Base-by-base conservation (phyloP, 371 early-diverging fungal species). In the Circinella umbellata region DNA sequence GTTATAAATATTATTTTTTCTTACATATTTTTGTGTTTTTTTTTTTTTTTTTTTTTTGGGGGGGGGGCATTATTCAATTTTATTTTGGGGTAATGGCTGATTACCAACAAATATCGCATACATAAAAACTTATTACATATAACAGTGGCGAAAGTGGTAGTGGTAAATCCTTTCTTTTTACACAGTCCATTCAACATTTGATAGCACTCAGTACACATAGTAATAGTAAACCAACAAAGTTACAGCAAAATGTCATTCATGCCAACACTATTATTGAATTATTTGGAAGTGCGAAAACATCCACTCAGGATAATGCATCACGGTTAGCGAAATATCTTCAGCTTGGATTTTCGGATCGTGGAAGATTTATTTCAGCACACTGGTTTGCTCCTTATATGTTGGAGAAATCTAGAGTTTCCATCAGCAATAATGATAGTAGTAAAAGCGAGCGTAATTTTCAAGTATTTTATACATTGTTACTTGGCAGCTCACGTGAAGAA, bases 251-350 rank as follows among this genome's bases (percentile, higher is more conserved):
- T 68, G 76, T 95, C 48, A 78, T 90, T 9, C 83, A 90, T 62
- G 88, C 90, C 34, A 90, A 93, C 67, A 76, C 83, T 36, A 85
- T 96, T 69, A 75, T 95, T 13, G 86, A 91, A 51, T 88, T 92
- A 4, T 96, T 96, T 81, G 93, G 92, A 20, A 91, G 94, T 77
- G 94, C 95, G 20, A 87, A 87, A 72, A 94, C 95, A 15, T 68
- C 83, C 6, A 72, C 78, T 38, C 94, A 96, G 79, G 80, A 86
- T 64, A 90, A 96, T 80, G 94, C 96, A 18, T 93, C 96, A 10
- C 89, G 95, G 63, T 91, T 91, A 61, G 95, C 92, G 10, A 86
- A 91, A 49, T 96, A 94, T 76, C 85, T 90, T 4, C 96, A 96
- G 78, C 78, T 95, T 51, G 94, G 94, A 74, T 98, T 96, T 76